Evolutionary conservation across 768 basidiomycete species (phyloP).

Genomic region (Mycena olivaceomarginata): DNA sequence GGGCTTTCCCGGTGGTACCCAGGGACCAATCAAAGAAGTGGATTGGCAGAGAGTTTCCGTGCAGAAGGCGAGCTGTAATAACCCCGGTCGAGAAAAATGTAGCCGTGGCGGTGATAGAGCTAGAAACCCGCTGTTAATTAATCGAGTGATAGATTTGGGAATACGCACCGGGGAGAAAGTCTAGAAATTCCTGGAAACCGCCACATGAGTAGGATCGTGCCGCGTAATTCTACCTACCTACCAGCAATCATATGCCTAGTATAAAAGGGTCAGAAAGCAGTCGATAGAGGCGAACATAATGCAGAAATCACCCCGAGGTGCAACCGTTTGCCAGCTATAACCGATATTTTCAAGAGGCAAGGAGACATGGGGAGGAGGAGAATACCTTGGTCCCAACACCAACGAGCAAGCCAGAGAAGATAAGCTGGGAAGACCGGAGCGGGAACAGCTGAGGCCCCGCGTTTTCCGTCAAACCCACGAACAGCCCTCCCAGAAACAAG

Average conservation of each 20-base stretch:
- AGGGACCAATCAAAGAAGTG: constrained; percentile 63
- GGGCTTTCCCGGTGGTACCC: constrained; percentile 54
- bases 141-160: constrained; percentile 4
- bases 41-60: constrained; percentile 50
- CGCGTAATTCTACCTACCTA: no score
- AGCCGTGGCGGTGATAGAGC: constrained; percentile 73
- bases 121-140: constrained; percentile 48
- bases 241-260: constrained; percentile 78
- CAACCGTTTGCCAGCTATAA: constrained; percentile 76
- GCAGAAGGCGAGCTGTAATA: constrained; percentile 63
- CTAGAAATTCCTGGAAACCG: constrained; percentile 63
- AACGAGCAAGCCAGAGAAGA: constrained; percentile 73
- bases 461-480: constrained; percentile 64
- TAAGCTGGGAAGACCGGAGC: constrained; percentile 52
- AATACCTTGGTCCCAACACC: constrained; percentile 75
- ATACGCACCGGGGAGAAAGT: constrained; percentile 69
- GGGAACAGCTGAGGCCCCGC: constrained; percentile 52
- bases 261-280: constrained; percentile 2
- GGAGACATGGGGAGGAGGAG: not conserved
- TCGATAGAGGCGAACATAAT: not conserved
- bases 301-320: constrained; percentile 72
- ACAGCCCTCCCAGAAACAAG: constrained; percentile 68
- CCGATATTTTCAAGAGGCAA: constrained; percentile 24
- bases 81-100: constrained; percentile 72
- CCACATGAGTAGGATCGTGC: no score